phyloP scores from a whole-genome alignment of 768 basidiomycete species.

The Coprinopsis cinerea region DNA sequence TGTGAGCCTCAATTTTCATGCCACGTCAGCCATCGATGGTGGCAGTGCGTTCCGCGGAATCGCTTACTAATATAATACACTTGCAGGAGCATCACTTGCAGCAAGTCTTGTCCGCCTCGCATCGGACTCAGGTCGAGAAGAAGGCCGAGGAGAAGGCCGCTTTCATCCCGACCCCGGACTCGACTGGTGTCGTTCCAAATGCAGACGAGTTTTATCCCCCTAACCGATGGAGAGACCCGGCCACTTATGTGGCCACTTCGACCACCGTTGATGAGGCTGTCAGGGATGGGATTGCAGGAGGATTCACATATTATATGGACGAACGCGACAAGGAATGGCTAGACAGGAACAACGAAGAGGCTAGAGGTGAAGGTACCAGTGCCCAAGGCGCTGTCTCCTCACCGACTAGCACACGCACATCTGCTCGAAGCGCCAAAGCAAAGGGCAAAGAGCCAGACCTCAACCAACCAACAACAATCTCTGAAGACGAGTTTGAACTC shows the following conservation, averaged over 20 bases:
- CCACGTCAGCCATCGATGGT: constrained; percentile 38
- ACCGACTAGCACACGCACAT: constrained; percentile 46
- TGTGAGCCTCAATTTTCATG: constrained; percentile 48
- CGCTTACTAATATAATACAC: constrained; percentile 40
- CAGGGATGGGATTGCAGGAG: constrained; percentile 55
- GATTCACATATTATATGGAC: constrained; percentile 90
- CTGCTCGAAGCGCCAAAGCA: constrained; percentile 65
- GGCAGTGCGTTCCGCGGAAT: constrained; percentile 48
- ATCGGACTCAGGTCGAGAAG: constrained; percentile 26
- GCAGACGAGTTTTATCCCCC: constrained; percentile 73
- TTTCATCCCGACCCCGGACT: constrained; percentile 94
- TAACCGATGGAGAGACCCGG: constrained; percentile 69
- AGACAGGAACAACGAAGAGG: constrained; percentile 83
- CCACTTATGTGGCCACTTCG: constrained; percentile 73
- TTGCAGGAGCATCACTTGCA: constrained; percentile 52
- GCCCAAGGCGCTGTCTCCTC: constrained; percentile 64
- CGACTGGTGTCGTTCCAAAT: constrained; percentile 71
- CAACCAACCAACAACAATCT: constrained; percentile 55
- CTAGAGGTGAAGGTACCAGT: constrained; percentile 80
- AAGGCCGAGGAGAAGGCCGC: constrained; percentile 34
- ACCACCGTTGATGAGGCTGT: constrained; percentile 79
- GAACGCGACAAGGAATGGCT: constrained; percentile 96
- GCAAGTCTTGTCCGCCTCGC: constrained; percentile 41
- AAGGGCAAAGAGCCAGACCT: constrained; percentile 83
- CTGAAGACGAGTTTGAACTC: constrained; percentile 91